These are phyloP conservation scores for Solanum chilense DNA, from an alignment of 257 asterid species.

Conservation along the genomic window DNA sequence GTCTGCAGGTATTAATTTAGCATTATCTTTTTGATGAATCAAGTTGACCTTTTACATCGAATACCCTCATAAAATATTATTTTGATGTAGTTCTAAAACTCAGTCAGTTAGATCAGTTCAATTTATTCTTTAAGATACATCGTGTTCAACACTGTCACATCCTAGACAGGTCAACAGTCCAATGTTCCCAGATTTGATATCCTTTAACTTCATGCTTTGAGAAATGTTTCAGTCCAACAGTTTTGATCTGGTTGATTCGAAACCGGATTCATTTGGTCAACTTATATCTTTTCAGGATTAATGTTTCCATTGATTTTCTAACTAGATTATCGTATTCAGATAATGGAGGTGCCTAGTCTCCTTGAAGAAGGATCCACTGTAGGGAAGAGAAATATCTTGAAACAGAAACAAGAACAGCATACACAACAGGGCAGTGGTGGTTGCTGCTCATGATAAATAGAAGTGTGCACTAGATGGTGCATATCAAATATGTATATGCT, in stretches of 20 bases:
- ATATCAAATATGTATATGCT: neutral
- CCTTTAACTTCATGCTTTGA: no score
- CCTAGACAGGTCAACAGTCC: neutral
- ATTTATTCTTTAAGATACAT: no score
- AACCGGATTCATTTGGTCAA: neutral
- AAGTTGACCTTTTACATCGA: neutral
- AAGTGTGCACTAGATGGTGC: neutral
- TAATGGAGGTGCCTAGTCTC: conserved; percentile 89
- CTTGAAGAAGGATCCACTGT: conserved; percentile 68
- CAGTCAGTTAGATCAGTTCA: no score
- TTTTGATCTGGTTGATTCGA: neutral
- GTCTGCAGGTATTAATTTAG: neutral
- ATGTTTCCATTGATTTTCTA: neutral
- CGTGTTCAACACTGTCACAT: no score
- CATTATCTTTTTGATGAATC: neutral
- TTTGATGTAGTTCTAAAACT: no score
- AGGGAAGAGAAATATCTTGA: conserved; percentile 69
- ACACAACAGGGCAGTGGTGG: conserved; percentile 32
- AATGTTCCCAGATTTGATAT: neutral
- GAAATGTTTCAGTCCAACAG: neutral
- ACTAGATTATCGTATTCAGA: conserved; percentile 22
- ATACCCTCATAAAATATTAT: neutral
- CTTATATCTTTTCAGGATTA: neutral
- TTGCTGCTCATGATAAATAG: conserved; percentile 53
- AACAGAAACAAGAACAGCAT: conserved; percentile 65